Percentiles rank a stretch among this genome's conserved stretches.
Evolutionary conservation across 1,284 basidiomycete species (phyloP).

Genomic region (Cerrena zonata): DNA sequence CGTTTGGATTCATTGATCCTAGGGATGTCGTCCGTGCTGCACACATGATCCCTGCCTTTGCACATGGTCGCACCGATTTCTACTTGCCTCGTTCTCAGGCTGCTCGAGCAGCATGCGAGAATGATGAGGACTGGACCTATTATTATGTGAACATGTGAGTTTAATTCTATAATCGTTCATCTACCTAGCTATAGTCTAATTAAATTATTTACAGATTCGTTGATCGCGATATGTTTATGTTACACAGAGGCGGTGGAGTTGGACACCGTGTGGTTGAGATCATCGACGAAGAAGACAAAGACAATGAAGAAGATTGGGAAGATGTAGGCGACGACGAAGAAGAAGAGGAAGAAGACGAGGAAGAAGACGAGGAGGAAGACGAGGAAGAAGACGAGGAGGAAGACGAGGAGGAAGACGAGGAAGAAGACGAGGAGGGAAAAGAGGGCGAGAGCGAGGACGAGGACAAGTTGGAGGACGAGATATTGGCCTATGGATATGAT

Average conservation of each 20-base stretch:
- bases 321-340: not conserved
- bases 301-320: not conserved
- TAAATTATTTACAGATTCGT: slow-evolving; percentile 24
- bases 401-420: no score
- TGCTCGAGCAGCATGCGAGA: not conserved
- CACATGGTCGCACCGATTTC: slow-evolving; percentile 18
- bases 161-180: slow-evolving; percentile 18
- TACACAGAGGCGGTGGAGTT: not conserved
- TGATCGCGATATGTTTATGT: slow-evolving; percentile 22
- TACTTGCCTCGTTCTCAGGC: slow-evolving; percentile 9
- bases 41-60: slow-evolving; percentile 24
- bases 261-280: not conserved
- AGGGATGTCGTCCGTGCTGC: slow-evolving; percentile 16
- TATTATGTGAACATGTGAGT: slow-evolving; percentile 19
- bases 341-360: no score
- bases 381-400: no score
- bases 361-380: no score
- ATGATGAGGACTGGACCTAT: slow-evolving; percentile 11
- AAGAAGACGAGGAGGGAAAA: no score
- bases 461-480: not conserved
- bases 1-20: slow-evolving; percentile 24
- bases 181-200: not conserved
- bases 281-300: not conserved
- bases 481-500: not conserved
- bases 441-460: no score